Base-by-base conservation (phyloP, 208 protist species). In the Phytomonas sp. region DNA sequence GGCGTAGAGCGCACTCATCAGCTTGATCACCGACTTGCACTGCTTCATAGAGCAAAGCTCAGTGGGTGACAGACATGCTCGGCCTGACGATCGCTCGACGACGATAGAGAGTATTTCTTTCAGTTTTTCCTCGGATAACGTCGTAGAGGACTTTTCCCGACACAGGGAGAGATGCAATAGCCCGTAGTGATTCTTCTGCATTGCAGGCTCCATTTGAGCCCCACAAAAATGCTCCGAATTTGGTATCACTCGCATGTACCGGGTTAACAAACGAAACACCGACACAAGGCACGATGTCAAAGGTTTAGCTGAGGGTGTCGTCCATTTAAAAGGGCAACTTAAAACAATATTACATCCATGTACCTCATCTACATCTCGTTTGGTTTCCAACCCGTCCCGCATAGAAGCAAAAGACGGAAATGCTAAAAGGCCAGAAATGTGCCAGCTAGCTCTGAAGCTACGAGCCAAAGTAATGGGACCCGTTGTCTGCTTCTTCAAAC, bases 1-100 rank as follows among this genome's bases (percentile, higher is more conserved):
- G 13, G 77, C 83, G 77, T 92, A 96, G n/a, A 96, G 84, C 15
- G 91, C 88, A 40, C 74, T 79, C 53, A 93, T 71, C 62, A 96
- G 82, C 30, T 62, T 72, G 20, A 94, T 23, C 30, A 94, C 72
- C 26, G 78, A 79, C 59, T 62, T 61, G 32, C 81, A 88, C 79
- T 96, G 91, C 17, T 75, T 71, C 23, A 80, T 62, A n/a, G 86
- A 82, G 23, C 77, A 79, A 11, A 43, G 37, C 74, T 89, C 87
- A 0, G 85, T 60, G 53, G 76, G 77, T 68, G 75, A 77, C n/a
- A 77, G 64, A 68, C 33, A 34, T 36, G 79, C 62, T 32, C 40
- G 23, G 36, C 62, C 32, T 8, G 56, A 26, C 36, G 69, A 43
- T 13, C 20, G 40, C 30, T 53, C 30, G n/a, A 72, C 36, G 4